Base-by-base conservation (phyloP, 2,329 filamentous ascomycete genomes). In the Ampelomyces quisqualis region DNA sequence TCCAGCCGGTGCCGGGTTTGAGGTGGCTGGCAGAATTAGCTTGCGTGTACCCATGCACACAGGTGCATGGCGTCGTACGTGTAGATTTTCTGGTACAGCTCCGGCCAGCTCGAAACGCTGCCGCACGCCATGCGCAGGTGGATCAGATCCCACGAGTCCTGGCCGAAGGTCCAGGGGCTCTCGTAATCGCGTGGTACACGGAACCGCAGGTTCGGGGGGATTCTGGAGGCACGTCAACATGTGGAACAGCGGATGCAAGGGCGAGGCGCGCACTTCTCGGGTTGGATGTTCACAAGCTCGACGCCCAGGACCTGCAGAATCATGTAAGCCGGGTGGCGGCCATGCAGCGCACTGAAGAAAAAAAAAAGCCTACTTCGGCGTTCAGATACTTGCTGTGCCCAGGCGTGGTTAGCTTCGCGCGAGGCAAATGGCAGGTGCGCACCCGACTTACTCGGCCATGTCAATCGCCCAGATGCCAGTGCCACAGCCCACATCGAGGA, bases 381-480 rank as follows among this genome's bases (percentile, higher is more conserved):
- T 77, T 60, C 9, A 73, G 73, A 59, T 79, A 83, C 63, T 75
- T 75, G 55, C 72, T 77, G 60, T 47, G 49, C 26, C 48, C 45
- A 34, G 37, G 30, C n/a, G 14, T 15, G 34, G 55, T 69, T 65
- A 69, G 64, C 62, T 36, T 44, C 26, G 46, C 28, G 38, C 6
- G 22, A 34, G 27, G 44, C 38, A 37, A 27, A 46, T 30, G 34
- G 49, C 45, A 53, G 49, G 29, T 43, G 54, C 41, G 43, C 51
- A 47, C 34, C 43, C 38, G 57, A 71, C 81, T 71, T 73, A 88
- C 79, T 86, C 83, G 49, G 86, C 86, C 70, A 95, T 85, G 53
- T 91, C 86, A 56, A 94, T 87, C 27, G 86, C 81, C 91, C 91
- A 97, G 47, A 95, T 91, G 26, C 89, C 90, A 1, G 89, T 95